Conservation (phyloP, 2,329 filamentous ascomycete species). For the Talaromyces rugulosus region DNA sequence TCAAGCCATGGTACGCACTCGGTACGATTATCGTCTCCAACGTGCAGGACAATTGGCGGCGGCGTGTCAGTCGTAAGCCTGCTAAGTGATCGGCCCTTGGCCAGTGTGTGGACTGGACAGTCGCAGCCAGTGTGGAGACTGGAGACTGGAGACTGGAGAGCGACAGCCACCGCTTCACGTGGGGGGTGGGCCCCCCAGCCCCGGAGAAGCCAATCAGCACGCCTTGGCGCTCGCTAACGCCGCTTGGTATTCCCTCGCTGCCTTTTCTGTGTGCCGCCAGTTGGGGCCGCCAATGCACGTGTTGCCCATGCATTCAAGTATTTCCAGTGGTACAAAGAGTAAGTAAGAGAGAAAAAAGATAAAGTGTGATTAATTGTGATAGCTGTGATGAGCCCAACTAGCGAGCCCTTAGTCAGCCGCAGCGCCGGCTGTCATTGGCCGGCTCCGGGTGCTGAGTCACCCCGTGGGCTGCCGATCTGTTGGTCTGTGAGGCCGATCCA, state of each 20-base stretch:
- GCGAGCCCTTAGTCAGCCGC: not conserved
- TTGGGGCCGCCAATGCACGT: too few relatives aligned
- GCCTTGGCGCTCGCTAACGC: not conserved
- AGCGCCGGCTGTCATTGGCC: not conserved
- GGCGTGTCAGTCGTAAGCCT: not conserved
- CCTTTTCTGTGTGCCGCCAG: not conserved
- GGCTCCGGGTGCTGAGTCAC: not conserved
- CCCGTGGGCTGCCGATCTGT: not conserved
- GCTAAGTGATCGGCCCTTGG: not conserved
- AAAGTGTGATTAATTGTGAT: not conserved
- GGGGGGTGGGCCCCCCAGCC: not conserved
- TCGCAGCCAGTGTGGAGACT: too few relatives aligned
- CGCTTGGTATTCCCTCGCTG: not conserved
- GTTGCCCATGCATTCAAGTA: too few relatives aligned
- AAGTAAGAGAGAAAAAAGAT: not conserved
- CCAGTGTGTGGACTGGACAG: not conserved
- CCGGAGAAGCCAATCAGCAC: not conserved
- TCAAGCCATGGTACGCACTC: not conserved
- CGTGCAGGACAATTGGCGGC: too few relatives aligned
- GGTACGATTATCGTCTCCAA: too few relatives aligned
- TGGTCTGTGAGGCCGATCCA: slow-evolving; percentile 1
- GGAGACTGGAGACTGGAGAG: not conserved
- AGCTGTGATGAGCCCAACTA: not conserved
- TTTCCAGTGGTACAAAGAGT: not conserved
- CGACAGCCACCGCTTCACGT: slow-evolving; percentile 1